These are phyloP conservation scores for Penicillium silybi DNA, from an alignment of 495 filamentous ascomycete genomes.

Conservation along the genomic window DNA sequence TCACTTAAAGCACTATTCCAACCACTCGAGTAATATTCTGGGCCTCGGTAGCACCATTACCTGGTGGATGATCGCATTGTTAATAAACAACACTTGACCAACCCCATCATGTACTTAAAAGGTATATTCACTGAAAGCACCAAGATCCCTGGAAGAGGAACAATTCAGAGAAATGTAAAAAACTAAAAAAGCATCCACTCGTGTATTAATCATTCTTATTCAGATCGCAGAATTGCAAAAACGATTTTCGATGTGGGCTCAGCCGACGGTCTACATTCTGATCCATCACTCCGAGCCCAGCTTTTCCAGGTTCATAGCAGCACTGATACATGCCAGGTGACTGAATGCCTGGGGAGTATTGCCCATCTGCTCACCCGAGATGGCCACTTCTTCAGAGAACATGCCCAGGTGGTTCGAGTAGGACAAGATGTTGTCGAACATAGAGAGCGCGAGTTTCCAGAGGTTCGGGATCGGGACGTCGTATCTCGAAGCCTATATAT, in stretches of 20 bases:
- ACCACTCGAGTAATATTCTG: no score
- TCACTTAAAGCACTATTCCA: no score
- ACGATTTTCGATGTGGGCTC: background rate
- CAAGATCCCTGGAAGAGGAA: no score
- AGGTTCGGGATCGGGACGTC: constrained; percentile 62
- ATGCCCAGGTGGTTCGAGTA: constrained; percentile 71
- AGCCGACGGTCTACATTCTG: background rate
- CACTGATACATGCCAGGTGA: constrained; percentile 66
- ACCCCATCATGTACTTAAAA: no score
- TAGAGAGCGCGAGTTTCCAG: constrained; percentile 55
- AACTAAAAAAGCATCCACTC: background rate
- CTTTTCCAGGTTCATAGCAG: constrained; percentile 65
- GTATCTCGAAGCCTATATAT: constrained; percentile 31
- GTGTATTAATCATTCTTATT: background rate
- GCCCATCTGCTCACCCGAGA: constrained; percentile 66
- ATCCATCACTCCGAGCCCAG: constrained; percentile 3
- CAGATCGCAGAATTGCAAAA: background rate
- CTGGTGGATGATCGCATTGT: no score
- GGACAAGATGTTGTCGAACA: constrained; percentile 70
- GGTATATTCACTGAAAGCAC: no score
- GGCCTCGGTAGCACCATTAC: no score
- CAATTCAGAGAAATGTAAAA: background rate
- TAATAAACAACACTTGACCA: no score
- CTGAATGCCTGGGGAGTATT: constrained; percentile 75
- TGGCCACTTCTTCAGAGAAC: constrained; percentile 72